Conservation (phyloP, 768 basidiomycete genomes). For the Serendipita sp. region DNA sequence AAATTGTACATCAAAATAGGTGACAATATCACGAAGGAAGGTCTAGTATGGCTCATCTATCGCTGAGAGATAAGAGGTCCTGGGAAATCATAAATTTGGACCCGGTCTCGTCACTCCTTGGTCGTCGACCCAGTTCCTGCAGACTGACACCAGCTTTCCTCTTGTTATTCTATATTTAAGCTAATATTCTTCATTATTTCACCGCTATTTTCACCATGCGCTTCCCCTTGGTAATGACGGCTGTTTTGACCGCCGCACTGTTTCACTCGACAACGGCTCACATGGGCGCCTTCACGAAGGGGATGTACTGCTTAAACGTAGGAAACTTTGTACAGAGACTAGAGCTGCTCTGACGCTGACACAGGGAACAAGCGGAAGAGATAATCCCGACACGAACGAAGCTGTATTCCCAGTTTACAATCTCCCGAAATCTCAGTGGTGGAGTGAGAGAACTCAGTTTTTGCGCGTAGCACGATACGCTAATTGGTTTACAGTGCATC, state of each 20-base stretch:
- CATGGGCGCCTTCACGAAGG: conserved; percentile 1
- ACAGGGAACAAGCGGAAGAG: not conserved
- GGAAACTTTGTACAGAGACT: not conserved
- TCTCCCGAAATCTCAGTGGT: not conserved
- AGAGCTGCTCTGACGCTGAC: not conserved
- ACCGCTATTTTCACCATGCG: not conserved
- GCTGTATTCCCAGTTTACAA: not conserved
- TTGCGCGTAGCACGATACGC: too few relatives aligned
- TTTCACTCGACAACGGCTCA: not conserved
- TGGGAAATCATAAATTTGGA: too few relatives aligned
- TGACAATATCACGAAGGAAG: too few relatives aligned
- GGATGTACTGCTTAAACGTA: conserved; percentile 7
- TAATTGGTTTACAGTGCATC: not conserved
- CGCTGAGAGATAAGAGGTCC: too few relatives aligned
- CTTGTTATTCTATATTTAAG: too few relatives aligned
- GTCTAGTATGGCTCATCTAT: too few relatives aligned
- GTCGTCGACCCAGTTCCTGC: too few relatives aligned
- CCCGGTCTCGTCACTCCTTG: too few relatives aligned
- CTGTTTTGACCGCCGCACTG: not conserved
- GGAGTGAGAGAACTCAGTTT: too few relatives aligned
- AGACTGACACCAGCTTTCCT: too few relatives aligned
- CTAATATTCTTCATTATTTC: too few relatives aligned
- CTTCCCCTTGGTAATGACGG: not conserved
- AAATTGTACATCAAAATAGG: too few relatives aligned
- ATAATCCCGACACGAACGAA: not conserved